Base-by-base conservation (phyloP, 2,329 filamentous ascomycete genomes). In the Fusarium dlaminii region DNA sequence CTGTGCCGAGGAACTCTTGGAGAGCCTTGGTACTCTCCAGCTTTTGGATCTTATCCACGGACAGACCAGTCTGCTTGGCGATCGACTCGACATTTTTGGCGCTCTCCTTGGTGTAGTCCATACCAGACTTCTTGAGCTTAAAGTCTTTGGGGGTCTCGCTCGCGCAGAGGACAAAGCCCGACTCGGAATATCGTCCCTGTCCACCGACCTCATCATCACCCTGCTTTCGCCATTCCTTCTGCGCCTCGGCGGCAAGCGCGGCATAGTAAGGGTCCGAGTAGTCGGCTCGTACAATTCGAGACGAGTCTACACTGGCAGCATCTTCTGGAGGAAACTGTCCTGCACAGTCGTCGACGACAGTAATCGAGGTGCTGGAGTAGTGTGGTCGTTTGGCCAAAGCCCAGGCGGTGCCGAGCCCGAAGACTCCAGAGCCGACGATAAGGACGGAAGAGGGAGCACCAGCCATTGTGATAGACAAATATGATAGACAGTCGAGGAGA, bases 261-360 rank as follows among this genome's bases (percentile, higher is more conserved):
- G 94, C 89, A 82, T 98, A 98, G 29, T 91, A 89, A 1, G 89
- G 84, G 79, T 96, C 91, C 10, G 93, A 91, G 80, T 98, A 98
- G 86, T 98, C 96, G 57, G 89, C 84, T 64, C 91, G 87, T 73
- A 92, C 86, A 75, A 92, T 91, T 74, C 90, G 88, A 20, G 90
- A 91, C 8, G 86, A 86, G 82, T 92, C 90, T 78, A 91, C 87
- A 73, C 88, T 90, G 57, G 90, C 87, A 65, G 87, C 86, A 77
- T 92, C 90, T 48, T 85, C 83, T 12, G 89, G 85, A 5, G 90
- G 90, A 78, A 92, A 91, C 42, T 91, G 87, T 32, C 82, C 82
- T 5, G 84, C 81, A 10, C 86, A 86, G 63, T 89, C 85, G 80
- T 92, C 88, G 65, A 93, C 82, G 57, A 92, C 77, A 22, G 89